Conservation (phyloP, 2,329 filamentous ascomycete species). For the Pezicula rhizophila region DNA sequence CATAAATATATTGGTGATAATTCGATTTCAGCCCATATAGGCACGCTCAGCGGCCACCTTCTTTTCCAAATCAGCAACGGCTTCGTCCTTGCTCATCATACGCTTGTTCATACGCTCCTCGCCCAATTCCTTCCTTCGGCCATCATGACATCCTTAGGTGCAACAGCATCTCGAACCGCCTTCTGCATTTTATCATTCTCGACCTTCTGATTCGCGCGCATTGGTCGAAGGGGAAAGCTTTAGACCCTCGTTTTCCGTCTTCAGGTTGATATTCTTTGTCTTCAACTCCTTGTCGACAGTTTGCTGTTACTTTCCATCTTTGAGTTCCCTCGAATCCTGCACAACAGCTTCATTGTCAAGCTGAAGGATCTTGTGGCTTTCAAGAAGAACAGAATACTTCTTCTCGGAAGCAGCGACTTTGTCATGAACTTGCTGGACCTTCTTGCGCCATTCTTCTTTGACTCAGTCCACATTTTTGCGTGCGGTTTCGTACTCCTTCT, state of each 20-base stretch:
- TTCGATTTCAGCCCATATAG: no score
- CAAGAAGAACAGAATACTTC: background rate
- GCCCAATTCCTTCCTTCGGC: background rate
- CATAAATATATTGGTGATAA: no score
- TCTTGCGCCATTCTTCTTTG: background rate
- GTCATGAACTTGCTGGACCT: background rate
- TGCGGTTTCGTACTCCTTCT: background rate
- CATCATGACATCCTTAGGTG: background rate
- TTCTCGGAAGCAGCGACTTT: background rate
- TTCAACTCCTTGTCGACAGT: background rate
- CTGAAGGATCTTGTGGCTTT: background rate
- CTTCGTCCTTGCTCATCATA: background rate
- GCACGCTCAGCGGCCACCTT: background rate
- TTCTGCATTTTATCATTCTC: background rate
- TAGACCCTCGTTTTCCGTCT: background rate
- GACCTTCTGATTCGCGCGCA: background rate
- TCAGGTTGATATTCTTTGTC: background rate
- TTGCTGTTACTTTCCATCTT: background rate
- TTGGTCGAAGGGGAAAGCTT: background rate
- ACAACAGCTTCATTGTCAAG: constrained; percentile 1
- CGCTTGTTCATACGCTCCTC: background rate
- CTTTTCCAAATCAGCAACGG: background rate
- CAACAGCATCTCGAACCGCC: background rate
- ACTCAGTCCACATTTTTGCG: background rate
- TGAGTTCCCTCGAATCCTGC: background rate